Percentiles rank a stretch among this genome's conserved stretches.
Conservation (phyloP, 1,139 yeast species). For the Suzukiozyma palmioleophila region DNA sequence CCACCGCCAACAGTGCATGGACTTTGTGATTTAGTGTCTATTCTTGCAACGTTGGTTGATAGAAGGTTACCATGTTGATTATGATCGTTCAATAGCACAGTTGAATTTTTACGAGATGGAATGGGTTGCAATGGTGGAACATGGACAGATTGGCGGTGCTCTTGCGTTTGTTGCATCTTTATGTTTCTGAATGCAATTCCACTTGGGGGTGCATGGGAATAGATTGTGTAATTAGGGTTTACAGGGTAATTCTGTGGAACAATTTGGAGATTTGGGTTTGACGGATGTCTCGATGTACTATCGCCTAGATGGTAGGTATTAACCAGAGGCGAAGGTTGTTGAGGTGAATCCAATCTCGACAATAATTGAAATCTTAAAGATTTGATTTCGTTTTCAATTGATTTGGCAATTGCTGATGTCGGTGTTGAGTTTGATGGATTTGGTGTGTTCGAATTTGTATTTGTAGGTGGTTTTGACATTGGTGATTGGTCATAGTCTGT, state of each 20-base stretch:
- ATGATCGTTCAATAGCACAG: conserved; percentile 9
- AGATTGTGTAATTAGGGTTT: conserved; percentile 33
- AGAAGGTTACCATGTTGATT: conserved; percentile 4
- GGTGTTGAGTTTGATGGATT: conserved; percentile 11
- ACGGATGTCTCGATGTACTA: conserved; percentile 13
- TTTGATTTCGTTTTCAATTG: conserved; percentile 10
- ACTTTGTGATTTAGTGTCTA: conserved; percentile 12
- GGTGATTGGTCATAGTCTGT: conserved; percentile 12
- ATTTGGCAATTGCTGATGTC: conserved; percentile 10
- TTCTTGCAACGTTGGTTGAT: neutral
- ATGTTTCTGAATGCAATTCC: conserved; percentile 6
- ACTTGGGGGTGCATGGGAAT: conserved; percentile 10
- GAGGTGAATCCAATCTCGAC: conserved; percentile 9
- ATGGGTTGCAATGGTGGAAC: conserved; percentile 34
- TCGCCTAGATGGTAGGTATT: conserved; percentile 6
- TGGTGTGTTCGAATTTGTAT: conserved; percentile 13
- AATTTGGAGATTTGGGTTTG: conserved; percentile 15
- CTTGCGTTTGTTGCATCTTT: conserved; percentile 1
- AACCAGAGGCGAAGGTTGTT: conserved; percentile 5
- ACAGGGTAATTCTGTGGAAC: conserved; percentile 36
- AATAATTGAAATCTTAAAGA: conserved; percentile 11
- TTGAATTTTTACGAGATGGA: conserved; percentile 15
- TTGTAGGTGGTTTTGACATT: conserved; percentile 13
- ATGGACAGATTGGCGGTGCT: conserved; percentile 25
- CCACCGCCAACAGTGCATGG: conserved; percentile 11